Evolutionary conservation across 75 land plant species (phyloP), one percentile per base, ranked within the genome.

Genomic region (Isoetes taiwanensis): DNA sequence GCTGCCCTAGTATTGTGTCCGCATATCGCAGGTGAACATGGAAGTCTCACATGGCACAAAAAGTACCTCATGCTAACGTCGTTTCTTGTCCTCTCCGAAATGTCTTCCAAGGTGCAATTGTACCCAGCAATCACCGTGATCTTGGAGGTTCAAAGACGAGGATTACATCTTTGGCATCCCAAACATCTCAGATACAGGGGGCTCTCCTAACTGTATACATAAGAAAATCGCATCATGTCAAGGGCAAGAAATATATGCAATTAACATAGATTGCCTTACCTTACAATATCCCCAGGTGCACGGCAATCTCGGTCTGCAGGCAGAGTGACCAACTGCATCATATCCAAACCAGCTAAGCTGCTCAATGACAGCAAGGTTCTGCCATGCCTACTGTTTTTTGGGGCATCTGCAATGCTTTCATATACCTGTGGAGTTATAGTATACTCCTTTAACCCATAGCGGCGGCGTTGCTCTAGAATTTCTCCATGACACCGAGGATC

Each of bases 91-190:
- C 60, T 87, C 84, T 21, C 75, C 89, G 98, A 71, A 56, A 93
- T 77, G 69, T 93, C 98, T 56, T 93, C 95, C 26, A 43, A 30
- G 8, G 98, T 87, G 61, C 98, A 93, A 48, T 93, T 93, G 54
- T 93, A 87, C 98, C n/a, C 98, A 93, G 68, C 98, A 93, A 61
- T 93, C 95, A 14, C 95, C 98, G 66, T 72, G 74, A 43, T 87
- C 61, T 63, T 89, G 89, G 30, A 84, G 87, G 41, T 84, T 80
- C 6, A 64, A 75, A n/a, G n/a, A 68, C 73, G 94, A 34, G 95
- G 72, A 66, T 77, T 70, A 53, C 95, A 93, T 20, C 68, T n/a
- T 63, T 43, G 90, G 98, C 2, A 52, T 58, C 3, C 79, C 81
- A 17, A 40, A 55, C 31, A 59, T 38, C 12, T 70, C 57, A 56